Evolutionary conservation across 768 basidiomycete genomes (phyloP), one percentile per base, ranked within the genome.

Genomic region (Lactarius vividus): DNA sequence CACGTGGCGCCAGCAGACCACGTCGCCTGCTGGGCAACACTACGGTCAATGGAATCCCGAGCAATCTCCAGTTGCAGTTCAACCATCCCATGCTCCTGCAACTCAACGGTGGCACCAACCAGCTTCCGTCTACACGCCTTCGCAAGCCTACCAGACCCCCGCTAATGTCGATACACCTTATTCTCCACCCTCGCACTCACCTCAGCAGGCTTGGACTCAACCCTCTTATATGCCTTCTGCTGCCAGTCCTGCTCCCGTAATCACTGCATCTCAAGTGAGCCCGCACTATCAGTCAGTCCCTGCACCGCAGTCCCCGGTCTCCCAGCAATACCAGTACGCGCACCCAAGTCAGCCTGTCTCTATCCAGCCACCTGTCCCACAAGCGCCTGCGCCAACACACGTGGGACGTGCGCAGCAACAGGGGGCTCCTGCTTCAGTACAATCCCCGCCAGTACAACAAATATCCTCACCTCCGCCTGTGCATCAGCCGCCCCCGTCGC

Each of bases 1-100:
- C 1, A 79, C 84, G 46, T 91, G 67, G 67, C 67, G 69, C 23
- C 57, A 62, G 8, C 59, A 64, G 29, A 29, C 44, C 23, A 40
- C 61, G 20, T 57, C 63, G 0, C 67, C 68, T 35, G 40, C 53
- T 15, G 42, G 26, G 15, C 67, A 64, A 46, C 52, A 60, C 33
- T n/a, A 63, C 46, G 52, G n/a, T 6, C 66, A 69, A 60, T 68
- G 62, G 66, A 59, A 63, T 10, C 20, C 55, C n/a, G 39, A 13
- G 11, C 67, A 39, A 54, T 28, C 68, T 7, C 44, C 55, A 2
- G 28, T 28, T 3, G 49, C 69, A 31, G 18, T 42, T n/a, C 63
- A 64, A 16, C 49, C 61, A 9, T 4, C 29, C 16, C 37, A 59
- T 7, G 8, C 42, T 55, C 29, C 65, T 57, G 29, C 39, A 8